Percentiles rank a stretch among this genome's conserved stretches.
Conservation (phyloP, 148 eudicot species). For the Chenopodium quinoa region DNA sequence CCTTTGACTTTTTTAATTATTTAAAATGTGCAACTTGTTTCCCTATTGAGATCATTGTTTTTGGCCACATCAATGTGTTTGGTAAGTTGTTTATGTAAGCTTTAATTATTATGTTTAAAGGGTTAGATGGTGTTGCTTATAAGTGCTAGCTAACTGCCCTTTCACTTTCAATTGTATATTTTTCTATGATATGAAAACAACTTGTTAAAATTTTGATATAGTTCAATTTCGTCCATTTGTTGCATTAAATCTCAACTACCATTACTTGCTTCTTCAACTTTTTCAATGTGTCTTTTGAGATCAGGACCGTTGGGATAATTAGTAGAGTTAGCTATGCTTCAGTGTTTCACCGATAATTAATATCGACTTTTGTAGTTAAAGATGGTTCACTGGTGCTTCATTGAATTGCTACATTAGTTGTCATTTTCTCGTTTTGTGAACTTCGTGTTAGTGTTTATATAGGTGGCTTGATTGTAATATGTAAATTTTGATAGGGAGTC, state of each 20-base stretch:
- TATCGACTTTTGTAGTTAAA: not conserved
- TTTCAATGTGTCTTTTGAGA: not conserved
- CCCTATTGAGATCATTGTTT: not conserved
- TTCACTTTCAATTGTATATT: constrained; percentile 14
- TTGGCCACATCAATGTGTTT: not conserved
- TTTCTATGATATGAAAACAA: not conserved
- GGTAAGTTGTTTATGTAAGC: not conserved
- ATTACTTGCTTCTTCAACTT: not conserved
- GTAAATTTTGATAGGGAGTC: too few relatives aligned
- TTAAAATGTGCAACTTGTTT: not conserved
- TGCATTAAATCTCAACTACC: constrained; percentile 1
- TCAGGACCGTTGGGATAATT: not conserved
- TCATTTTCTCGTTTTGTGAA: not conserved
- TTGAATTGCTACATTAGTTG: not conserved
- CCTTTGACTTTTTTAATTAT: not conserved
- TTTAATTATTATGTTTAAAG: not conserved
- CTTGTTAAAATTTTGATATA: not conserved
- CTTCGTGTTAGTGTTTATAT: not conserved
- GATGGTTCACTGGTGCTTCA: not conserved
- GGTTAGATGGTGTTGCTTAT: not conserved
- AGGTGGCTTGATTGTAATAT: not conserved
- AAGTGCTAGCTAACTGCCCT: not conserved
- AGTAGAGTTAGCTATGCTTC: not conserved
- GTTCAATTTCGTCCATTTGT: not conserved
- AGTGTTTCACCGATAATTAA: not conserved